Evolutionary conservation across 1,284 basidiomycete genomes (phyloP).

Genomic region (Trichosporon sp.): DNA sequence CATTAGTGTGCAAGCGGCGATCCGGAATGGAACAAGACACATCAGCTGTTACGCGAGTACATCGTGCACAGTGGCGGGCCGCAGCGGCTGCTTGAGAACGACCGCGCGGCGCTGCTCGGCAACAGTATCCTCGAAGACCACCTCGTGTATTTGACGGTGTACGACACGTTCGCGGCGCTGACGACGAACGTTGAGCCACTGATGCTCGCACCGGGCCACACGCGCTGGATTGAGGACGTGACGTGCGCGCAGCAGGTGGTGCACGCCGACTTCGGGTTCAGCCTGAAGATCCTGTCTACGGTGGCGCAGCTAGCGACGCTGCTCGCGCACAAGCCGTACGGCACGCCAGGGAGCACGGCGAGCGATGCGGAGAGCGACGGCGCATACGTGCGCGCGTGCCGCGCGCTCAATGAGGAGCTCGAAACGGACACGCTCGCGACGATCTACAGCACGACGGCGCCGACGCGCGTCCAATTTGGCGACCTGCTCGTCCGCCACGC

Average conservation of each 20-base stretch:
- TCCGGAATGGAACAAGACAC: constrained; percentile 14
- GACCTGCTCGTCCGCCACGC: constrained; percentile 16
- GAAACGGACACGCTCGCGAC: constrained; percentile 13
- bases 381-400: constrained; percentile 8
- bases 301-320: constrained; percentile 17
- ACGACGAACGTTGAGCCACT: constrained; percentile 9
- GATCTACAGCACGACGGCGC: constrained; percentile 17
- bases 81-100: constrained; percentile 8
- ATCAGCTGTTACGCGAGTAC: constrained; percentile 3
- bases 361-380: constrained; percentile 2
- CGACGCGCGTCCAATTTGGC: constrained; percentile 18
- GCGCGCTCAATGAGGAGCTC: constrained; percentile 15
- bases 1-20: constrained; percentile 11
- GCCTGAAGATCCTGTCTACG: constrained; percentile 11
- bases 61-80: constrained; percentile 12
- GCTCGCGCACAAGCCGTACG: constrained; percentile 8
- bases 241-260: constrained; percentile 17
- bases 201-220: neutral
- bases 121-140: constrained; percentile 17
- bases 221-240: constrained; percentile 15
- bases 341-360: neutral
- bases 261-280: constrained; percentile 16
- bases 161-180: constrained; percentile 16
- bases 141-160: constrained; percentile 14
- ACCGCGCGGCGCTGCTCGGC: neutral